phyloP scores from a whole-genome alignment of 306 rosid genomes.

The Macrotyloma uniflorum region DNA sequence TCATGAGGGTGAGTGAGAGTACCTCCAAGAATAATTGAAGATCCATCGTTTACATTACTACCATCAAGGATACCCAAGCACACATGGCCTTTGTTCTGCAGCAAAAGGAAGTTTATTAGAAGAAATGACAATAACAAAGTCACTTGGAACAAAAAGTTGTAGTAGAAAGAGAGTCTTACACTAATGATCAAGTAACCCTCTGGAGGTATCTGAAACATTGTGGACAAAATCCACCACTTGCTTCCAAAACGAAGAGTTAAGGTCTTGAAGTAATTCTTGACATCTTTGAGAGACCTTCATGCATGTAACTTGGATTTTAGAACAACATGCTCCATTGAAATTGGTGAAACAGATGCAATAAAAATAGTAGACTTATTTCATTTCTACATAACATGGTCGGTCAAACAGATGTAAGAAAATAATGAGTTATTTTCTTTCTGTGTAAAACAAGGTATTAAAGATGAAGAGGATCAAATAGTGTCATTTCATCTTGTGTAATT shows the following conservation, averaged over 20 bases:
- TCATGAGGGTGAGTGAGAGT: slow-evolving; percentile 5
- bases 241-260: slow-evolving; percentile 66
- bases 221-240: slow-evolving; percentile 77
- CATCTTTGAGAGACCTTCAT: slow-evolving; percentile 71
- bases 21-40: slow-evolving; percentile 83
- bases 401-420: slow-evolving; percentile 25
- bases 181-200: slow-evolving; percentile 76
- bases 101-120: slow-evolving; percentile 31
- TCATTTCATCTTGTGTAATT: not conserved
- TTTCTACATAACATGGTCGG: not conserved
- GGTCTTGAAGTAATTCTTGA: slow-evolving; percentile 68
- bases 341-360: slow-evolving; percentile 29
- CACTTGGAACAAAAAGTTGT: slow-evolving; percentile 11
- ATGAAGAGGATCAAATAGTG: not conserved
- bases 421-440: not conserved
- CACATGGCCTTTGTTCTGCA: slow-evolving; percentile 78
- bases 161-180: slow-evolving; percentile 46
- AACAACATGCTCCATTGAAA: not conserved
- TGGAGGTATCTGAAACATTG: slow-evolving; percentile 62
- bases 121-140: slow-evolving; percentile 11
- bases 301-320: slow-evolving; percentile 14
- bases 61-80: slow-evolving; percentile 87
- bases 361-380: not conserved
- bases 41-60: slow-evolving; percentile 70
- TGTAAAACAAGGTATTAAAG: not conserved